Evolutionary conservation across 1,284 basidiomycete genomes (phyloP), one percentile per base, ranked within the genome.

Genomic region (Rhodofomes roseus): DNA sequence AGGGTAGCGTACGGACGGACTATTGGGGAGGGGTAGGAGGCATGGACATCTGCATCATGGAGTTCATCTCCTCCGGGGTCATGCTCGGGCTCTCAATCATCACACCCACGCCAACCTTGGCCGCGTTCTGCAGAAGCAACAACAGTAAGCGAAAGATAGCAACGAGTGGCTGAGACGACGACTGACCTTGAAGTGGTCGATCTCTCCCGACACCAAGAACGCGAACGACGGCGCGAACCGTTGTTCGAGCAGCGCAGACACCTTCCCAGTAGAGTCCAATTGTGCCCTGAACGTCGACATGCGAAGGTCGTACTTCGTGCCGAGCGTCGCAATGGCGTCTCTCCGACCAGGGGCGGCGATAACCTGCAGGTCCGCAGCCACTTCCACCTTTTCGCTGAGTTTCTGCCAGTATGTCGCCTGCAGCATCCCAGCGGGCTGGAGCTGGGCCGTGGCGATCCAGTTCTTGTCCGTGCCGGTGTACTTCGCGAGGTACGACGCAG

Each of bases 321-420:
- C 96, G 22, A 98, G 74, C 22, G 95, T 97, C 14, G 95, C 92
- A 54, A 95, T 79, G 8, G 96, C 96, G 70, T 98, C 96, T 68
- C 97, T 83, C 73, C 93, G 88, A 60, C 81, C 77, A 2, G 90
- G 88, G 46, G 87, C 83, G 56, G 90, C 86, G 62, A 96, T 82
- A 59, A 96, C 76, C 73, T 95, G 89, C 65, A 99, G 77, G 71
- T 99, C 96, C 37, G 95, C 94, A 16, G 93, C 97, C n/a, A 96
- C 95, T 61, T 99, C 96, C n/a, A 99, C 92, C 77, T 96, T 96
- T 61, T 97, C 95, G 74, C 88, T 90, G 59, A 99, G 78, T 73
- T 93, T 93, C 67, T 98, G 96, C 92, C 93, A 98, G 78, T 99
- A 99, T 16, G 95, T 96, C 46, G 95, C 86, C 75, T 96, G 92